Base-by-base conservation (phyloP, 345 rosid species). In the Atalantia buxifolia region DNA sequence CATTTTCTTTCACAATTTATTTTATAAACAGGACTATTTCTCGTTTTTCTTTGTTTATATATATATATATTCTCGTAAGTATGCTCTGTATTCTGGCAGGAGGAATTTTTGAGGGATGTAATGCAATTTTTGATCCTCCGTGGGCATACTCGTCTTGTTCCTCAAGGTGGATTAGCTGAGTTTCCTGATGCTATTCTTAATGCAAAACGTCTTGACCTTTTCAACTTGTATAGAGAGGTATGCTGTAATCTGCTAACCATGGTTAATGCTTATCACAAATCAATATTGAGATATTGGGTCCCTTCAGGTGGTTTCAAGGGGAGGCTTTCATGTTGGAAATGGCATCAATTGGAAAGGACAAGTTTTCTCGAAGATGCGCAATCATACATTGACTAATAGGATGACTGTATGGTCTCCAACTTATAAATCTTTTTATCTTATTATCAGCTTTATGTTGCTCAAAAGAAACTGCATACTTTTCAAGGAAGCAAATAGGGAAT, bases 341-440 rank as follows among this genome's bases (percentile, higher is more conserved):
- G 98, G 99, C 83, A 97, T 97, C 82, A 97, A 97, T 81, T 97
- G 99, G 99, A 97, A 97, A 86, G 99, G 99, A 81, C 99, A 97
- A 86, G 99, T 97, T 82, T 97, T 97, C 88, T 97, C 99, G 30
- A 97, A 94, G 92, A 97, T 97, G 99, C 94, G 98, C 36, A 97
- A 97, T 90, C 97, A 97, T 82, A 97, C 99, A 7, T 82, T 90
- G 80, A 94, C 98, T 71, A 96, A 96, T 83, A 88, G 98, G 89
- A 96, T 96, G 98, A 94, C 99, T 21, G 99, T 96, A 92, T 72
- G 86, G 71, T 74, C 82, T 68, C 77, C 40, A 77, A 62, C 66
- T 71, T 80, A 14, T 24, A 21, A 33, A 48, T 67, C 69, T 24
- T 72, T 38, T 68, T 42, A 19, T 16, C 22, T 74, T 16, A 5